phyloP scores from a whole-genome alignment of 768 basidiomycete species.

The Mycena kentingensis region DNA sequence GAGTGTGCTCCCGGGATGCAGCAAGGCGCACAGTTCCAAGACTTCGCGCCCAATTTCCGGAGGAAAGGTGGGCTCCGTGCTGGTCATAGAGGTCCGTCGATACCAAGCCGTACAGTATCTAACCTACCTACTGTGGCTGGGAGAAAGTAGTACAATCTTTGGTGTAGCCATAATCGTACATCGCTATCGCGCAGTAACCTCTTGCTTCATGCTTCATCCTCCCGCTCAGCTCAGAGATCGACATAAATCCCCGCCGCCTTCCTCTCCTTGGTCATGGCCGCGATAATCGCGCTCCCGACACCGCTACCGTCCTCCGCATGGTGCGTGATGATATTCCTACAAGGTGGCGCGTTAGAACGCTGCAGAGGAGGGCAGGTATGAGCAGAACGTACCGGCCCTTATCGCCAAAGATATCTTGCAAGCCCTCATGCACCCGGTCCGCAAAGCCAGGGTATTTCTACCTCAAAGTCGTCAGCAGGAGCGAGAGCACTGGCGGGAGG shows the following conservation, averaged over 20 bases:
- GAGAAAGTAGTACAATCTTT: too few species aligned
- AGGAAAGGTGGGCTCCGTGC: too few species aligned
- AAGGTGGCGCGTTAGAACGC: neutral
- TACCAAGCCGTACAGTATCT: too few species aligned
- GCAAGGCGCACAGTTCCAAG: too few species aligned
- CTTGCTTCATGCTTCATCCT: too few species aligned
- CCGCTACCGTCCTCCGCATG: constrained; percentile 93
- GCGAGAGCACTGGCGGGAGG: neutral
- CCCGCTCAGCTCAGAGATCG: constrained; percentile 39
- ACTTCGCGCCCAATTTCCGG: too few species aligned
- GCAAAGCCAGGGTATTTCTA: constrained; percentile 99
- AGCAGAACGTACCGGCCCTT: constrained; percentile 73
- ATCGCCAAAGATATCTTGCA: constrained; percentile 94
- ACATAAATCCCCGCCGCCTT: constrained; percentile 54
- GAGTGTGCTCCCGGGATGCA: too few species aligned
- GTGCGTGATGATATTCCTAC: constrained; percentile 71
- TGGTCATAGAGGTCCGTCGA: too few species aligned
- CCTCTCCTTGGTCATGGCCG: constrained; percentile 77
- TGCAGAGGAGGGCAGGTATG: neutral
- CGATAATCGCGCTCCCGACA: constrained; percentile 96
- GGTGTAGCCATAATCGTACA: too few species aligned
- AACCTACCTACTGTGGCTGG: too few species aligned
- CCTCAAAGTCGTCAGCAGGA: neutral
- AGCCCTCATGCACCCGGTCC: constrained; percentile 88
- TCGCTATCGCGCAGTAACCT: too few species aligned